phyloP scores from a whole-genome alignment of 768 basidiomycete genomes.

The Kondoa malvinella region DNA sequence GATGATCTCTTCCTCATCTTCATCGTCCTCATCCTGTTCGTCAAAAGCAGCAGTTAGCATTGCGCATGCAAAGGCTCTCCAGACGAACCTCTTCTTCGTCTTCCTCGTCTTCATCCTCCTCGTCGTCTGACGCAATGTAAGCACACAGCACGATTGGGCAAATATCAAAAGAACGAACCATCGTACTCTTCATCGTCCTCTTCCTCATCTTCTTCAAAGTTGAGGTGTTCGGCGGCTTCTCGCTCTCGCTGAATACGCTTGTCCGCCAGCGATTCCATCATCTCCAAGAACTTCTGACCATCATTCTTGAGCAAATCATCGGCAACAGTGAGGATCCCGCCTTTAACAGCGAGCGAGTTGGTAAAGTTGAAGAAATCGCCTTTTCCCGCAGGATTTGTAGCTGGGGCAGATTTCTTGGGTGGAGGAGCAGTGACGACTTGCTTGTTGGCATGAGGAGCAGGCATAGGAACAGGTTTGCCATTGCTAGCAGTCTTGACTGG shows the following conservation, averaged over 20 bases:
- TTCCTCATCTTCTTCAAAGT: constrained; percentile 47
- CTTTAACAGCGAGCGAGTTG: constrained; percentile 57
- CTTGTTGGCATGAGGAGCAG: constrained; percentile 18
- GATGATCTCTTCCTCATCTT: constrained; percentile 40
- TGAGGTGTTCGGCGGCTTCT: constrained; percentile 38
- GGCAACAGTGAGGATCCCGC: constrained; percentile 92
- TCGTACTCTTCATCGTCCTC: constrained; percentile 49
- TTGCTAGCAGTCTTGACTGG: background rate
- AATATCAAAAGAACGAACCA: constrained; percentile 29
- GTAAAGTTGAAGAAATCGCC: constrained; percentile 62
- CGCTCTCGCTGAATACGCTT: constrained; percentile 77
- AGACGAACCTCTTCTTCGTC: constrained; percentile 36
- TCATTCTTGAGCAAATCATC: constrained; percentile 98
- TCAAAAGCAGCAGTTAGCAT: constrained; percentile 24
- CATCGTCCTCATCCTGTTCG: constrained; percentile 42
- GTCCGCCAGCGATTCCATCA: constrained; percentile 99
- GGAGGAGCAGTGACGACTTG: constrained; percentile 10
- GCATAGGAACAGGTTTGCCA: constrained; percentile 1
- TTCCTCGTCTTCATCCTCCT: constrained; percentile 49
- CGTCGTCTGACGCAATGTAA: constrained; percentile 40
- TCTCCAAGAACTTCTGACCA: constrained; percentile 96
- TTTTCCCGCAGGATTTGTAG: constrained; percentile 10
- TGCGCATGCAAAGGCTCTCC: constrained; percentile 19
- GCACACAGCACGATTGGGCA: background rate
- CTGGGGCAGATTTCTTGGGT: constrained; percentile 15